Conservation (phyloP, 352 stramenopile genomes). For the Globisporangium ultimum region DNA sequence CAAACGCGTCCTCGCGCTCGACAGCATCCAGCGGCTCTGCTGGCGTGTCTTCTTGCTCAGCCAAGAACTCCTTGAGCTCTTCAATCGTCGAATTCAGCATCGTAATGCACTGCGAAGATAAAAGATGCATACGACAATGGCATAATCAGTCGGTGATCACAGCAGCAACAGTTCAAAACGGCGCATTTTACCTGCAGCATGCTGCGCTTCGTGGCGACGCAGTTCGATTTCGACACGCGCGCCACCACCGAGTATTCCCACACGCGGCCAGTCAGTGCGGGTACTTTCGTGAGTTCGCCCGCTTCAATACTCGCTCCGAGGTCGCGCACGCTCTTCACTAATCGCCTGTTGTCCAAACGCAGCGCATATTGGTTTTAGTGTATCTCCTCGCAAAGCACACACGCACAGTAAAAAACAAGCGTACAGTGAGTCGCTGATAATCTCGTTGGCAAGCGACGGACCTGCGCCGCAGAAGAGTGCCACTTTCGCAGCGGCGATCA, state of each 20-base stretch:
- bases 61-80: slow-evolving; percentile 74
- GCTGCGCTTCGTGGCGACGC: slow-evolving; percentile 77
- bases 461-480: slow-evolving; percentile 76
- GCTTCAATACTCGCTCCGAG: slow-evolving; percentile 42
- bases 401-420: slow-evolving; percentile 5
- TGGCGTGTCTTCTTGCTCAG: slow-evolving; percentile 31
- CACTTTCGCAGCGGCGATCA: slow-evolving; percentile 71
- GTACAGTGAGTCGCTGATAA: slow-evolving; percentile 66
- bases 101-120: slow-evolving; percentile 51
- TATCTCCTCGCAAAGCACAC: not conserved
- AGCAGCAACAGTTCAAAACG: not conserved
- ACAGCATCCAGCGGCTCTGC: slow-evolving; percentile 38
- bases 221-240: slow-evolving; percentile 83
- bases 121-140: too few species aligned
- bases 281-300: slow-evolving; percentile 47
- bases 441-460: slow-evolving; percentile 70
- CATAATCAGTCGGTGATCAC: too few species aligned
- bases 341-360: slow-evolving; percentile 27
- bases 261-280: slow-evolving; percentile 75
- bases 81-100: slow-evolving; percentile 82
- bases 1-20: slow-evolving; percentile 41
- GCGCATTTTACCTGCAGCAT: slow-evolving; percentile 64
- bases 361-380: not conserved
- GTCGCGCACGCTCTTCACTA: slow-evolving; percentile 74
- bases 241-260: slow-evolving; percentile 76